Evolutionary conservation across 164 flowering plant genomes (phyloP), one percentile per base, ranked within the genome.

Genomic region (Magnolia sinica): DNA sequence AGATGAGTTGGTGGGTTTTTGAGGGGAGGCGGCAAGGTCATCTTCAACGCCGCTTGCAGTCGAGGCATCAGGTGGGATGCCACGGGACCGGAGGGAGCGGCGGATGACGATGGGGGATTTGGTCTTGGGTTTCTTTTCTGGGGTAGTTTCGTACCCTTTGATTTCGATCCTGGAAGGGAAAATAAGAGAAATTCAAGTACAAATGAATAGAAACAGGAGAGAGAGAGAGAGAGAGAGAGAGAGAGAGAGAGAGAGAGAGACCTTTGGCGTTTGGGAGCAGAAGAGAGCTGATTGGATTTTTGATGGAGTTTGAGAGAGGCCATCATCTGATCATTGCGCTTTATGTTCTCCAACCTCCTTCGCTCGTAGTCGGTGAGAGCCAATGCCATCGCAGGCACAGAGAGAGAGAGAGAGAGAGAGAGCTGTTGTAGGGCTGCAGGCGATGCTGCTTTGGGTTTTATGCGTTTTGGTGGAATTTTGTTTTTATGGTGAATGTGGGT

Each of bases 301-400:
- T 88, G 75, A 0, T 75, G 89, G 77, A 91, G 76, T n/a, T 90
- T 88, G 76, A 92, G 90, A 50, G 95, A 80, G 24, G 92, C 90
- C 80, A 91, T 74, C 91, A 88, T 87, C 75, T 90, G 82, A 0
- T 79, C 82, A 73, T 91, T 91, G 23, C 91, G 87, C 73, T 83
- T 85, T 1, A 92, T 91, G 84, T 91, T 90, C 73, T 94, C 95
- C 19, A 90, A 89, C 64, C 98, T 84, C 77, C 74, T 77, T 5
- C 90, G 88, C 84, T 94, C 98, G 81, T 94, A 94, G 59, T 91
- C 94, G 5, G 91, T 89, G 59, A 93, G 76, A 70, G 67, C 3
- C 75, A 84, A 2, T 82, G 87, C 88, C 93, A 90, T 90, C 29
- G 52, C 50, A 24, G 70, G 66, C n/a, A 64, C n/a, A 75, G 71